Base-by-base conservation (phyloP, 2,329 filamentous ascomycete species). In the Pseudocercospora musae region DNA sequence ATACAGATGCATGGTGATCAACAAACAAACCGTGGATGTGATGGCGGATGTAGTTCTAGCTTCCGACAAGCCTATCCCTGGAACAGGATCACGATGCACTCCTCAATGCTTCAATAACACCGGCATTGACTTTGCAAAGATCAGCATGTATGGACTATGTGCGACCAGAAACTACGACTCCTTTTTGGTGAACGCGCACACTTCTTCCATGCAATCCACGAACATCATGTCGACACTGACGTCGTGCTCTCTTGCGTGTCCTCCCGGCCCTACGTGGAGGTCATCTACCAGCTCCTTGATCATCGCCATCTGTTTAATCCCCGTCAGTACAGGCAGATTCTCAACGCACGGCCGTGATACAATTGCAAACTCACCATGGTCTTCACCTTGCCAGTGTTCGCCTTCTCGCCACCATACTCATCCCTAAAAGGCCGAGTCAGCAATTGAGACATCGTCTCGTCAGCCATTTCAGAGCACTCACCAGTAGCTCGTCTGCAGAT, bases 201-300 rank as follows among this genome's bases (percentile, higher is more conserved):
- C 60, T 54, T 68, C 66, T 42, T 59, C 59, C 65, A 65, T 65
- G 57, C 66, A 68, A 46, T 68, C 66, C 46, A 68, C 57, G 23
- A 54, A 60, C 52, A n/a, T 10, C 62, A 68, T 63, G 8, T 68
- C 65, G 20, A 25, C 21, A 46, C 55, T 64, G 15, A 65, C 33
- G 23, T 56, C 59, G 57, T 67, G 62, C 57, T 67, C 64, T 46
- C 61, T 55, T 31, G 54, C 27, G 57, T 59, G 55, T n/a, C 53
- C 50, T 4, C 59, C 60, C 15, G 64, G 50, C 7, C 21, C 62
- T n/a, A 64, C 61, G 56, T 66, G 67, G 49, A 72, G 49, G 57
- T 72, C 70, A 31, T 69, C 68, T 4, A 71, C 40, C 64, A 72
- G 49, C 60, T 71, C 65, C 58, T 68, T 69, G 44, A 71, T 64